These are phyloP conservation scores for Selaginella moellendorffii DNA, from an alignment of 75 land plant species.

Conservation along the genomic window DNA sequence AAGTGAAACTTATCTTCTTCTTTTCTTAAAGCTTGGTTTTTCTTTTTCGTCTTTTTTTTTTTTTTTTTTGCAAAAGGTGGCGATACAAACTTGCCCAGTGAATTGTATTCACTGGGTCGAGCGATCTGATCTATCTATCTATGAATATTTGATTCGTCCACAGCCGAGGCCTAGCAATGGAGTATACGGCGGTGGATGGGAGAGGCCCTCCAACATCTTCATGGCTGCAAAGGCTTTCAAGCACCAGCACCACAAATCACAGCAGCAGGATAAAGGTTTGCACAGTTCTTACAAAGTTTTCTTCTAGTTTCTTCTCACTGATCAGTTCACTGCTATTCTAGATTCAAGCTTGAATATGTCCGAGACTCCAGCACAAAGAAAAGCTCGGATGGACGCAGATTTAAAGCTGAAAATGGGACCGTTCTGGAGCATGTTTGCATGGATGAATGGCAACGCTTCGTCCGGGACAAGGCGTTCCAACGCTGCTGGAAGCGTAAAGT, in stretches of 20 bases:
- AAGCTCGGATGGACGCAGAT: constrained; percentile 32
- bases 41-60: neutral
- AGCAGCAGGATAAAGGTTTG: neutral
- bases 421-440: constrained; percentile 26
- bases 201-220: constrained; percentile 44
- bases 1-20: neutral
- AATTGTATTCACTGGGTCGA: constrained; percentile 67
- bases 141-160: constrained; percentile 45
- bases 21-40: neutral
- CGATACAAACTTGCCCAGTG: constrained; percentile 56
- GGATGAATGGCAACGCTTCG: no score
- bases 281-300: no score
- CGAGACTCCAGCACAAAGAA: constrained; percentile 26
- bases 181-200: constrained; percentile 59
- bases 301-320: no score
- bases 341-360: neutral
- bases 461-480: no score
- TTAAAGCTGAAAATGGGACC: constrained; percentile 18
- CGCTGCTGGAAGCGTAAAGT: neutral
- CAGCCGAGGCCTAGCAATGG: constrained; percentile 42
- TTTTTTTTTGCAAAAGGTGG: constrained; percentile 19
- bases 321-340: neutral
- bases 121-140: constrained; percentile 36
- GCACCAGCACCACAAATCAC: constrained; percentile 2
- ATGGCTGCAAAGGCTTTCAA: constrained; percentile 46